phyloP scores from a whole-genome alignment of 2,329 filamentous ascomycete species.

The Lasiodiplodia theobromae region DNA sequence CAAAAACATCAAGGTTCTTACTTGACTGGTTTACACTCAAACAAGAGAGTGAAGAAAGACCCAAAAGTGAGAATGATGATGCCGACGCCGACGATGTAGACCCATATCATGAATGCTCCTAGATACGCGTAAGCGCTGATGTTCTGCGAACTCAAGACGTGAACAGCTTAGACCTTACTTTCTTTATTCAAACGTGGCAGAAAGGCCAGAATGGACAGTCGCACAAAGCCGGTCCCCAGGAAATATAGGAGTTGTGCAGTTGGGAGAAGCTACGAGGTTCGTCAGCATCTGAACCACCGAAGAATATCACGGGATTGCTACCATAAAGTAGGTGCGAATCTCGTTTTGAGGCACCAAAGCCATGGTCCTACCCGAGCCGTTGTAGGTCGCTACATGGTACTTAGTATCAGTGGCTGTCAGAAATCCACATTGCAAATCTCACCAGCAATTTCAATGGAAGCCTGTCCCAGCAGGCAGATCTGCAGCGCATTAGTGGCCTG shows the following conservation, averaged over 20 bases:
- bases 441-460: constrained; percentile 24
- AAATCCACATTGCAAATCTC: background rate
- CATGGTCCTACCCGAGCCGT: constrained; percentile 37
- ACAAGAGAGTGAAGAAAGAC: constrained; percentile 24
- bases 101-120: constrained; percentile 16
- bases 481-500: background rate
- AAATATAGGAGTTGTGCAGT: constrained; percentile 37
- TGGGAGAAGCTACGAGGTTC: constrained; percentile 31
- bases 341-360: constrained; percentile 30
- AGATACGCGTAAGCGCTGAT: background rate
- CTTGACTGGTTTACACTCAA: constrained; percentile 29
- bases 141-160: background rate
- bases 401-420: background rate
- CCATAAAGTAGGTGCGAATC: constrained; percentile 34
- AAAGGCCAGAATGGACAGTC: constrained; percentile 47
- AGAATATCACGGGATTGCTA: constrained; percentile 12
- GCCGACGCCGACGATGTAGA: constrained; percentile 4
- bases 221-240: constrained; percentile 42
- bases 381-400: constrained; percentile 21
- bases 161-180: constrained; percentile 36
- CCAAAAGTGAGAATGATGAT: constrained; percentile 23
- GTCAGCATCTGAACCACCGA: constrained; percentile 13
- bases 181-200: constrained; percentile 46
- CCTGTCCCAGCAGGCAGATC: constrained; percentile 18
- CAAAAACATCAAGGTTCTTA: background rate